These are phyloP conservation scores for Dichomitus squalens DNA, from an alignment of 1,284 basidiomycete species.

Conservation along the genomic window DNA sequence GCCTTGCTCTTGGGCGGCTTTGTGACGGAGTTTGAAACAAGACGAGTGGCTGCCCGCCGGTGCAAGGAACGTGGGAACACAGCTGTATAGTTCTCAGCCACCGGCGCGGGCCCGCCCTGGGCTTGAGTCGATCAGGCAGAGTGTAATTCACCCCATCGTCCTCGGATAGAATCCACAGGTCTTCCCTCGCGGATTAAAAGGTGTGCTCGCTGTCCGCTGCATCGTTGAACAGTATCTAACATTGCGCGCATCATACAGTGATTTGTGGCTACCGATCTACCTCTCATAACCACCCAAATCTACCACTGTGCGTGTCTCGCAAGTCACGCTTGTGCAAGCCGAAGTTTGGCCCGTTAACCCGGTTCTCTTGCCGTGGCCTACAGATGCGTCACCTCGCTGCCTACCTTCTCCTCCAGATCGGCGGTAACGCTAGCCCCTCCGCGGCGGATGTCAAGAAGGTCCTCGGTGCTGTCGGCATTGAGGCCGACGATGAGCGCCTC, in stretches of 20 bases:
- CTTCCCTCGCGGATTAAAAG: constrained; percentile 86
- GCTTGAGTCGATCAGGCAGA: constrained; percentile 11
- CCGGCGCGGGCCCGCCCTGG: constrained; percentile 12
- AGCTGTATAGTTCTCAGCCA: constrained; percentile 60
- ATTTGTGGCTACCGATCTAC: constrained; percentile 84
- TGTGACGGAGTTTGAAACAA: constrained; percentile 46
- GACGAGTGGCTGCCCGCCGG: constrained; percentile 31
- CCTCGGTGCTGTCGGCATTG: constrained; percentile 87
- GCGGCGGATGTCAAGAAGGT: constrained; percentile 91
- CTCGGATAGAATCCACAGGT: constrained; percentile 89
- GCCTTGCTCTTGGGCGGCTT: constrained; percentile 22
- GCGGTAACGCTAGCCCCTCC: constrained; percentile 89
- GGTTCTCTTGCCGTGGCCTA: constrained; percentile 9
- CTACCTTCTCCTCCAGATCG: constrained; percentile 96
- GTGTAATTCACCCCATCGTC: constrained; percentile 25
- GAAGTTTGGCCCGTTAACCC: background rate
- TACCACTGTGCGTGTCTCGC: constrained; percentile 42
- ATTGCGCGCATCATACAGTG: constrained; percentile 47
- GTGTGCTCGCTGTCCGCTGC: constrained; percentile 41
- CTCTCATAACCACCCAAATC: constrained; percentile 38
- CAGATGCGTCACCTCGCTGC: constrained; percentile 98
- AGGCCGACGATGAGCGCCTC: constrained; percentile 86
- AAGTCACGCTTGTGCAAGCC: constrained; percentile 1
- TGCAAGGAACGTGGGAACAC: constrained; percentile 41
- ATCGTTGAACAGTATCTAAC: background rate